These are phyloP conservation scores for Keithomyces neogunnii DNA, from an alignment of 2,329 filamentous ascomycete genomes.

Conservation along the genomic window DNA sequence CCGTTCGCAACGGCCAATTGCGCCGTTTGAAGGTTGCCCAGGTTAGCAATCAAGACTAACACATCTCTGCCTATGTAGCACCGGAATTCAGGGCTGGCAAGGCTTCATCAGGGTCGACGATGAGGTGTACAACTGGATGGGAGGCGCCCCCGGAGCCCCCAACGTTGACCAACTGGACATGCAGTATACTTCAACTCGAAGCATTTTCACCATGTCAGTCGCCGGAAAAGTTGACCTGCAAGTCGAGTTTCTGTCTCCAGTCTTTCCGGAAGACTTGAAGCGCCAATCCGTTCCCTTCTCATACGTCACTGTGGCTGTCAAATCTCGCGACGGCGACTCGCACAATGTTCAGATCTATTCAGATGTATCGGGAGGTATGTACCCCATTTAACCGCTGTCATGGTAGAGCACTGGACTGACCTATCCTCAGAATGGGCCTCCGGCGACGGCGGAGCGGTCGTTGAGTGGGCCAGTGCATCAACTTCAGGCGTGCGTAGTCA, in stretches of 20 bases:
- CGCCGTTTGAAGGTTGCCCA: neutral
- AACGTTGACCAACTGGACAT: conserved; percentile 53
- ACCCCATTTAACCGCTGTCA: neutral
- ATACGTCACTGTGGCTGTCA: conserved; percentile 57
- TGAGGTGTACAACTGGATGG: conserved; percentile 59
- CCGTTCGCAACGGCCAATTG: neutral
- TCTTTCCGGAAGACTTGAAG: conserved; percentile 56
- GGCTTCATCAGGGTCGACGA: conserved; percentile 64
- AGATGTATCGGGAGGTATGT: conserved; percentile 47
- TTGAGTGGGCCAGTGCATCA: conserved; percentile 54
- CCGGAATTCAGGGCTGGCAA: conserved; percentile 50
- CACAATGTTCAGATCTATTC: conserved; percentile 65
- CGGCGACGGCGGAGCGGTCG: conserved; percentile 45
- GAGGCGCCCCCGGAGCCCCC: conserved; percentile 38
- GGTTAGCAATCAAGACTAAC: neutral
- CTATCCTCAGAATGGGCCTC: conserved; percentile 57
- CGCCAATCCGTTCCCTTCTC: conserved; percentile 63
- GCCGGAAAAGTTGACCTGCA: conserved; percentile 53
- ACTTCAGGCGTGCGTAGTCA: conserved; percentile 51
- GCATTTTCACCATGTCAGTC: conserved; percentile 60
- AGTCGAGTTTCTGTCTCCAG: conserved; percentile 62
- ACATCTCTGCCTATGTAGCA: conserved; percentile 27
- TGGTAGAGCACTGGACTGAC: neutral
- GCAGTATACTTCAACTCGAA: conserved; percentile 65
- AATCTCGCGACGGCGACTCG: conserved; percentile 49